These are phyloP conservation scores for Oidiodendron maius DNA, from an alignment of 495 filamentous ascomycete species.

Conservation along the genomic window DNA sequence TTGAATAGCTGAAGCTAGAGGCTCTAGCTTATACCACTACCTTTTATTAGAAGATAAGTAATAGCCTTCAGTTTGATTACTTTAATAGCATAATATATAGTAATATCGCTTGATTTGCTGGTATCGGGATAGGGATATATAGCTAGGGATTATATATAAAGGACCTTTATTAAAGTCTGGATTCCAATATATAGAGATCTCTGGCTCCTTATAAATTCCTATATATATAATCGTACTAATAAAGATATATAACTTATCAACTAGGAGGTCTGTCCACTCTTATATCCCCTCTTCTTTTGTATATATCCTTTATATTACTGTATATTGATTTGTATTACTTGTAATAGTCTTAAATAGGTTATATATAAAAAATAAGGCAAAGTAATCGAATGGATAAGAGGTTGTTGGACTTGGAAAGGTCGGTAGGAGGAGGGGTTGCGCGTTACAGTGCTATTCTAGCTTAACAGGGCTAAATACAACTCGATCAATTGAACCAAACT, in stretches of 20 bases:
- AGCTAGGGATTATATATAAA: constrained; percentile 1
- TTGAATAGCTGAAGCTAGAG: constrained; percentile 7
- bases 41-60: no score
- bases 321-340: constrained; percentile 13
- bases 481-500: neutral
- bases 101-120: constrained; percentile 7
- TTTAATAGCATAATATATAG: constrained; percentile 6
- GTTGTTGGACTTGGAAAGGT: neutral
- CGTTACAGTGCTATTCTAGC: neutral
- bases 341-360: constrained; percentile 6
- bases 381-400: constrained; percentile 9
- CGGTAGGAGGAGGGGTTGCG: neutral
- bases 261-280: constrained; percentile 3
- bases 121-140: constrained; percentile 7
- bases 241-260: constrained; percentile 7
- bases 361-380: constrained; percentile 7
- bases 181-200: no score
- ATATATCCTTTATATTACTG: neutral
- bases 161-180: constrained; percentile 5
- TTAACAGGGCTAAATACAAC: constrained; percentile 1
- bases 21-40: no score
- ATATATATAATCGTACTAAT: constrained; percentile 12
- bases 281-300: no score
- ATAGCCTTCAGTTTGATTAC: constrained; percentile 1
- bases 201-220: constrained; percentile 5